Evolutionary conservation across 345 rosid genomes (phyloP), one percentile per base, ranked within the genome.

Genomic region (Hibiscus tridactylites): DNA sequence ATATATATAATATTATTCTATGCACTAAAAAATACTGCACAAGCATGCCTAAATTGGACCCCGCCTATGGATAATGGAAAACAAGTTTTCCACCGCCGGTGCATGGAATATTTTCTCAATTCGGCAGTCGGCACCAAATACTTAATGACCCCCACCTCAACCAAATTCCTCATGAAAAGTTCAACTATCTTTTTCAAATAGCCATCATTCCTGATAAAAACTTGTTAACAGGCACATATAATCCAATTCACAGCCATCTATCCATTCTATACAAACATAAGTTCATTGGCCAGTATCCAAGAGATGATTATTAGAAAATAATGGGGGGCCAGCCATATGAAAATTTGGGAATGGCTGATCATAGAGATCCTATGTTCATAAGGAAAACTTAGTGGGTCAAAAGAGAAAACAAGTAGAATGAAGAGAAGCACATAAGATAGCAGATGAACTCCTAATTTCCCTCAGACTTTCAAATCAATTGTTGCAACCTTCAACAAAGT

Each of bases 161-260:
- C 73, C 63, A 83, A 77, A 75, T 78, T 80, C 80, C 72, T 72
- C 73, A 17, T 2, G 28, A 58, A 58, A 70, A 58, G 46, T 57
- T 75, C 77, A 73, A 63, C 53, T 62, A 71, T 73, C 81, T 72
- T 79, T 59, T 61, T 29, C 63, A 77, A 79, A 78, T 53, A 66
- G 61, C 71, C 72, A 65, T 56, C 74, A 61, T 39, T 70, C 78
- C 78, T 49, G 29, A 78, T 21, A 64, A 53, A 68, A 54, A 68
- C 64, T 12, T 59, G 61, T 17, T 57, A 35, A 76, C 42, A 54
- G 44, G 49, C 57, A 69, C 72, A 72, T 8, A 67, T 71, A 52
- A 73, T 70, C 78, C 75, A 58, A 65, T 67, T 72, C 75, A 64
- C 39, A 50, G 37, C 79, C 67, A 35, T 60, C 57, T 71, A 80